phyloP scores from a whole-genome alignment of 2,329 filamentous ascomycete species.

The Cercospora zeae-maydis region DNA sequence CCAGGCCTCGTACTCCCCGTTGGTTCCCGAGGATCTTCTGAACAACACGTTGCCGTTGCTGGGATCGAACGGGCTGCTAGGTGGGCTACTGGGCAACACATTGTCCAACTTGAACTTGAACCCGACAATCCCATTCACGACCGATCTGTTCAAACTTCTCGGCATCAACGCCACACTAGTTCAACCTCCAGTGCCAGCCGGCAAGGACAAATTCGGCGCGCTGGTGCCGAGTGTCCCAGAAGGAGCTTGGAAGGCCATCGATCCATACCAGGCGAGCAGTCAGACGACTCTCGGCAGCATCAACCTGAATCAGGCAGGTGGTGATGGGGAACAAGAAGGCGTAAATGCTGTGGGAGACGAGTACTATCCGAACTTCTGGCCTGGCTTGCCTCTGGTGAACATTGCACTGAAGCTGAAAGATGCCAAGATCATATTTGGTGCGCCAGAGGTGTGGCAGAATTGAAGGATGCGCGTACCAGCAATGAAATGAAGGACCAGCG shows the following conservation, averaged over 20 bases:
- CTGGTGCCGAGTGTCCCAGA: constrained; percentile 7
- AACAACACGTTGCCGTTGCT: neutral
- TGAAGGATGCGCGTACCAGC: neutral
- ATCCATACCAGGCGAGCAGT: constrained; percentile 13
- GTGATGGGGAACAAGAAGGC: constrained; percentile 15
- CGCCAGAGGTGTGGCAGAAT: neutral
- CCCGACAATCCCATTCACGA: constrained; percentile 13
- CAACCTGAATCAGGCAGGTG: constrained; percentile 16
- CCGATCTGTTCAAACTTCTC: constrained; percentile 15
- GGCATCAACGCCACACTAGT: constrained; percentile 19
- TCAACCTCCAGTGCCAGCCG: constrained; percentile 10
- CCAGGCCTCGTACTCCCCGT: constrained; percentile 15
- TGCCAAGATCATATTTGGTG: constrained; percentile 13
- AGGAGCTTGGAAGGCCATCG: constrained; percentile 10
- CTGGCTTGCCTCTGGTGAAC: constrained; percentile 4
- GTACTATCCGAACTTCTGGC: constrained; percentile 19
- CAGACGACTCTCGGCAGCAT: constrained; percentile 13
- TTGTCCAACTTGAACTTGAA: neutral
- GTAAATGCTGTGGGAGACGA: constrained; percentile 18
- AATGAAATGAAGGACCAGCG: neutral
- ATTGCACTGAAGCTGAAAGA: constrained; percentile 17
- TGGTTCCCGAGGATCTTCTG: constrained; percentile 10
- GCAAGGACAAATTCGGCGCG: constrained; percentile 13
- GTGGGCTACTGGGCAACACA: neutral
- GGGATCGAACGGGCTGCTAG: neutral